These are phyloP conservation scores for Neoascochyta sp. DNA, from an alignment of 2,329 filamentous ascomycete genomes.

Conservation along the genomic window DNA sequence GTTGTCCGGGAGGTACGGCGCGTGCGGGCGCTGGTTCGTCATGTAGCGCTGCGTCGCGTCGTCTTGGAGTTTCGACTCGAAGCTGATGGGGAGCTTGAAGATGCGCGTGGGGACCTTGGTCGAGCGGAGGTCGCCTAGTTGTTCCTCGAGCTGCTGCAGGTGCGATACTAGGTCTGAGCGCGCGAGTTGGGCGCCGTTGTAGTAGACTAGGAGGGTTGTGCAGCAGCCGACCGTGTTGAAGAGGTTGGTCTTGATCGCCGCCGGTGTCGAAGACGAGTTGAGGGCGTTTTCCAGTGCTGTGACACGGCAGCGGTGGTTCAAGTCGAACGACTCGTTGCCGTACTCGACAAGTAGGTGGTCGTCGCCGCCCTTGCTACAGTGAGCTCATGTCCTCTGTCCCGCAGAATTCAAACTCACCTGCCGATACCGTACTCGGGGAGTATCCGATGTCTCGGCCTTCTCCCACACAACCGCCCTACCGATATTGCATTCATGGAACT, in stretches of 20 bases:
- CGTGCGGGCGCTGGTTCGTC: conserved; percentile 58
- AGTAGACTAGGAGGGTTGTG: conserved; percentile 43
- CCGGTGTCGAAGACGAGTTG: conserved; percentile 38
- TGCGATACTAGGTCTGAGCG: conserved; percentile 38
- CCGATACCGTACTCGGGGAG: conserved; percentile 26
- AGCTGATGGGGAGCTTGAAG: conserved; percentile 44
- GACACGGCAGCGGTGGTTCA: conserved; percentile 56
- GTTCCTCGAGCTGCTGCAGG: conserved; percentile 40
- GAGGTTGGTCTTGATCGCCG: conserved; percentile 40
- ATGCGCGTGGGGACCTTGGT: conserved; percentile 43
- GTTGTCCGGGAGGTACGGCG: conserved; percentile 61
- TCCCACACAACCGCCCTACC: conserved; percentile 32
- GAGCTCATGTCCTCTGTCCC: conserved; percentile 23
- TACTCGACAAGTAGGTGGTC: conserved; percentile 58
- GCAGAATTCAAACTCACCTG: conserved; percentile 12
- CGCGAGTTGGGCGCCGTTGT: conserved; percentile 39
- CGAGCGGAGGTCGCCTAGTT: conserved; percentile 42
- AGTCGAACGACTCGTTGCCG: conserved; percentile 53
- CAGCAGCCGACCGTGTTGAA: conserved; percentile 53
- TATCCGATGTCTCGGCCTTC: conserved; percentile 15
- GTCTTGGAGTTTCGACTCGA: conserved; percentile 43
- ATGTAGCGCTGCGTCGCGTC: conserved; percentile 59
- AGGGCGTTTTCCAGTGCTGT: conserved; percentile 52
- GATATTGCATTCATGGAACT: conserved; percentile 23
- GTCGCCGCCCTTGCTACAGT: conserved; percentile 24